phyloP scores from a whole-genome alignment of 768 basidiomycete species.

The Amanita rubescens region DNA sequence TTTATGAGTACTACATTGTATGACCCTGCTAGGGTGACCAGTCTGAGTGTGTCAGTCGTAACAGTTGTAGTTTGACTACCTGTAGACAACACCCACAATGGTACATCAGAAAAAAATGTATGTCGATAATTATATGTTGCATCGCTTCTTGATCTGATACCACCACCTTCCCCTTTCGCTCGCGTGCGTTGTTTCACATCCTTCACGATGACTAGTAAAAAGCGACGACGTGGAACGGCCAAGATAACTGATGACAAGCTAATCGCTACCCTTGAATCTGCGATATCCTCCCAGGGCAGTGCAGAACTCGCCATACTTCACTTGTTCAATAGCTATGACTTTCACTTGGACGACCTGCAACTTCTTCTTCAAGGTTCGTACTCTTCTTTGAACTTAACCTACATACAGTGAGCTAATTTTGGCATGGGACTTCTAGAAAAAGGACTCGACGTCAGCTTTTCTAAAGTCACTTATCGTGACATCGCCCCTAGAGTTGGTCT shows the following conservation, averaged over 20 bases:
- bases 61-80: no score
- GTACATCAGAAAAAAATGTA: no score
- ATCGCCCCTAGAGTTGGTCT: conserved; percentile 15
- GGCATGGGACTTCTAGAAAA: conserved; percentile 8
- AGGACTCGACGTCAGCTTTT: conserved; percentile 13
- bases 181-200: neutral
- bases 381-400: neutral
- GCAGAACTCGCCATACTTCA: conserved; percentile 10
- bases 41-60: no score
- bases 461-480: conserved; percentile 12
- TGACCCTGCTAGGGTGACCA: no score
- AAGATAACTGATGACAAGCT: conserved; percentile 8
- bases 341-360: conserved; percentile 8
- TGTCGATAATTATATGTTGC: no score
- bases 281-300: conserved; percentile 7
- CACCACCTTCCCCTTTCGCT: no score
- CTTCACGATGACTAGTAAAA: conserved; percentile 2
- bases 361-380: conserved; percentile 8
- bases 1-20: no score
- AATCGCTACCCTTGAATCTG: conserved; percentile 4
- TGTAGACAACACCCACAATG: no score
- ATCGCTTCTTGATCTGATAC: no score
- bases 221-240: conserved; percentile 6
- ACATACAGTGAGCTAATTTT: neutral
- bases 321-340: conserved; percentile 9